Evolutionary conservation across 1,284 basidiomycete genomes (phyloP).

Genomic region (Marasmius fiardii): DNA sequence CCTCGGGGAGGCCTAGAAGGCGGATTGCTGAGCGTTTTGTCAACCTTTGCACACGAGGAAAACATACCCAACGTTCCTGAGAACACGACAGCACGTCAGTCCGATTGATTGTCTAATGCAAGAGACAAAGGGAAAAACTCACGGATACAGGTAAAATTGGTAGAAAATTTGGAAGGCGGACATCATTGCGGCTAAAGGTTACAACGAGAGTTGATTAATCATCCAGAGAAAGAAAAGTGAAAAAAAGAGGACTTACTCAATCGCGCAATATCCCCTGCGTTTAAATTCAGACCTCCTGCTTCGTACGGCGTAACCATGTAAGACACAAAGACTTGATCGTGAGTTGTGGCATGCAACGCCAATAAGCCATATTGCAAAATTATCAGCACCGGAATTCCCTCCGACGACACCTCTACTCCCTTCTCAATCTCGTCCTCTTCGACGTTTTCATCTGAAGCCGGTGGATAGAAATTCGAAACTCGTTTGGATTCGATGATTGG

Average conservation of each 20-base stretch:
- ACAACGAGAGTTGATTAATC: neutral
- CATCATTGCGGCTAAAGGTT: slow-evolving; percentile 71
- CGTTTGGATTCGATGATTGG: slow-evolving; percentile 50
- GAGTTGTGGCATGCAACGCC: slow-evolving; percentile 78
- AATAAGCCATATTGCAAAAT: slow-evolving; percentile 79
- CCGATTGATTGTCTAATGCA: slow-evolving; percentile 4
- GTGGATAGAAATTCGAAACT: slow-evolving; percentile 20
- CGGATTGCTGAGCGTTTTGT: neutral
- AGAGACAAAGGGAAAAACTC: slow-evolving; percentile 28
- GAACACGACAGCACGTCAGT: slow-evolving; percentile 20
- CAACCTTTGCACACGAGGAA: neutral
- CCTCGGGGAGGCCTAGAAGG: slow-evolving; percentile 56
- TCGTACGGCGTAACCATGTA: slow-evolving; percentile 79
- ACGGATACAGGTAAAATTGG: slow-evolving; percentile 85
- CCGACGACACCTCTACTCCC: slow-evolving; percentile 55
- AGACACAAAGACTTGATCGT: slow-evolving; percentile 81
- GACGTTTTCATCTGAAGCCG: no score
- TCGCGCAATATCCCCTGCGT: slow-evolving; percentile 76
- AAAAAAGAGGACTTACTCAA: slow-evolving; percentile 47
- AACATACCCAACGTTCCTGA: slow-evolving; percentile 53
- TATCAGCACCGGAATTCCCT: slow-evolving; percentile 64
- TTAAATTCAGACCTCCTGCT: slow-evolving; percentile 72
- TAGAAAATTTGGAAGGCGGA: slow-evolving; percentile 77
- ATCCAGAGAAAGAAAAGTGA: neutral
- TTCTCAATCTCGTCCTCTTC: no score